These are phyloP conservation scores for Glaciozyma antarctica DNA, from an alignment of 768 basidiomycete genomes.

Conservation along the genomic window DNA sequence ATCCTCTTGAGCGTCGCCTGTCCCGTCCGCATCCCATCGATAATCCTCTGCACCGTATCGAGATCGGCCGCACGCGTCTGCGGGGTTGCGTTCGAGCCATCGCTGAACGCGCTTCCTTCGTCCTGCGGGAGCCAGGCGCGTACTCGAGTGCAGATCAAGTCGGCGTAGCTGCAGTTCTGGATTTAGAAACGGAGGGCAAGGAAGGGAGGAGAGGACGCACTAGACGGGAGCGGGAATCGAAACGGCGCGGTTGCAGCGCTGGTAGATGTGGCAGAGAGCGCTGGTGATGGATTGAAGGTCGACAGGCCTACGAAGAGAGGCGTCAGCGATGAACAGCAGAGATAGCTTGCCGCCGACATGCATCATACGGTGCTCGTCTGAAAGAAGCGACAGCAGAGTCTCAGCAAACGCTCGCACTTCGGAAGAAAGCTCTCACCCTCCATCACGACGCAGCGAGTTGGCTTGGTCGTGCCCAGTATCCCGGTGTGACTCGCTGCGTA, in stretches of 20 bases:
- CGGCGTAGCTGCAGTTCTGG: conserved; percentile 11
- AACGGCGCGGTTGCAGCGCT: conserved; percentile 23
- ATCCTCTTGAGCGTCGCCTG: no score
- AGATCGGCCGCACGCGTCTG: no score
- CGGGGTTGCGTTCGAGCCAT: no score
- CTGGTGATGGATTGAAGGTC: conserved; percentile 1
- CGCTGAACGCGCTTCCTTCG: no score
- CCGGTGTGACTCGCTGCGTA: conserved; percentile 11
- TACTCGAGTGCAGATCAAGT: conserved; percentile 12
- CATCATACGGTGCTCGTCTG: not conserved
- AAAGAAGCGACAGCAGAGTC: not conserved
- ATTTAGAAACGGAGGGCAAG: not conserved
- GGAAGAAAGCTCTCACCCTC: conserved; percentile 2
- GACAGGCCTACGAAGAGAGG: not conserved
- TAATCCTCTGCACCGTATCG: no score
- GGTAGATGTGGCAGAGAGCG: conserved; percentile 6
- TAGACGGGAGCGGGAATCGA: conserved; percentile 18
- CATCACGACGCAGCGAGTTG: conserved; percentile 14
- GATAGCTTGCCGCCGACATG: not conserved
- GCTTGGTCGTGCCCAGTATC: conserved; percentile 8
- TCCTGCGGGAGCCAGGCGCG: not conserved
- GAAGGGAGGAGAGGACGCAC: conserved; percentile 6
- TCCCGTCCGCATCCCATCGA: no score
- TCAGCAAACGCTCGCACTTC: no score
- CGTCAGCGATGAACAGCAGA: not conserved